Base-by-base conservation (phyloP, 345 rosid genomes). In the Ceriops decandra region DNA sequence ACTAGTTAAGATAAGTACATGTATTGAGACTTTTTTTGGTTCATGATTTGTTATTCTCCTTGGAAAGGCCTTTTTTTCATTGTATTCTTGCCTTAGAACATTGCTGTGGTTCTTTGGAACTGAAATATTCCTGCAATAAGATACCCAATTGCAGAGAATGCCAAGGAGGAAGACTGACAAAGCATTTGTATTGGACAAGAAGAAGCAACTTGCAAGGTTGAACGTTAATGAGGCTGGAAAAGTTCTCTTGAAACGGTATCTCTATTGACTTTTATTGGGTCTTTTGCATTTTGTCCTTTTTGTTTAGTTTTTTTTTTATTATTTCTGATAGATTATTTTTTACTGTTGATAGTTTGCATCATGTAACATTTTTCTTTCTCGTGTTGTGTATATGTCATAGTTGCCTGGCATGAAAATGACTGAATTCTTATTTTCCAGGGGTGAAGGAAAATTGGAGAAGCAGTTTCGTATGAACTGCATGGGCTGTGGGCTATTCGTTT, bases 81-180 rank as follows among this genome's bases (percentile, higher is more conserved):
- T 42, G 49, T 42, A 49, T 63, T 57, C 35, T 31, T 17, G 6
- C 30, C 52, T 67, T 49, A 31, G 2, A 16, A 17, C 63, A 31
- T 59, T 60, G n/a, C 36, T 28, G 57, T 22, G 49, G 30, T 52
- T 54, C 31, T 20, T 57, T 42, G 49, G 60, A 68, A 28, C 87
- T 86, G 80, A 90, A 70, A 63, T 72, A 19, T 70, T 3, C 19
- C 49, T 42, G 49, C 5, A 16, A 42, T 54, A 87, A 95, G 99
- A 95, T 83, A 95, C 92, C 60, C 98, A 95, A 71, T 86, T 92
- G 90, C 99, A 91, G 93, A 95, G 88, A 81, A 88, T 85, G 84
- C 99, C 99, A 0, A 95, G 85, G 73, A 83, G 99, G 82, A 92
- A 92, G 87, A 95, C 99, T 6, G 98, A 95, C 68, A 86, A 70